Evolutionary conservation across 2,329 filamentous ascomycete species (phyloP).

Genomic region (Cladophialophora immunda): DNA sequence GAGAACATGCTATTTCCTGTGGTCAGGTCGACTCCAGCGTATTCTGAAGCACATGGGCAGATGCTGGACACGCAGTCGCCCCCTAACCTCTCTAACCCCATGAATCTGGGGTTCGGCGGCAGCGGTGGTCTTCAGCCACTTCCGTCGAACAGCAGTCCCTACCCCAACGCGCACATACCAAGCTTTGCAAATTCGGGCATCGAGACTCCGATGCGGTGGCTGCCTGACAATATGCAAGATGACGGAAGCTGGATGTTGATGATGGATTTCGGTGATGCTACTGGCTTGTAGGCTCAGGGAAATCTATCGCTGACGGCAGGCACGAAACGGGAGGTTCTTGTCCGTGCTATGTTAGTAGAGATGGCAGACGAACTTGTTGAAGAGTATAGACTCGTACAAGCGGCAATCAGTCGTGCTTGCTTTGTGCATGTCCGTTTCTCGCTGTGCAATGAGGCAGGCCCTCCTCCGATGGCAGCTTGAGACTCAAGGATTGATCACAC

Average conservation of each 20-base stretch:
- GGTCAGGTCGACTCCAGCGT: not conserved
- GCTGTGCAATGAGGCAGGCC: not conserved
- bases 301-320: not conserved
- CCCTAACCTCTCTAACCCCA: not conserved
- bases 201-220: slow-evolving; percentile 21
- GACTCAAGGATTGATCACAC: not conserved
- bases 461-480: not conserved
- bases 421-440: not conserved
- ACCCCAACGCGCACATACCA: not conserved
- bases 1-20: not conserved
- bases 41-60: slow-evolving; percentile 2
- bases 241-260: slow-evolving; percentile 27
- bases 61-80: not conserved
- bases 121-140: slow-evolving; percentile 4
- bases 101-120: slow-evolving; percentile 3
- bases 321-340: not conserved
- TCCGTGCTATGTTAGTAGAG: too few species aligned
- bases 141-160: not conserved
- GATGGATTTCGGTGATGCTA: slow-evolving; percentile 15
- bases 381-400: too few species aligned
- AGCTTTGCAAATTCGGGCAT: slow-evolving; percentile 11
- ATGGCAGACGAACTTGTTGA: too few species aligned
- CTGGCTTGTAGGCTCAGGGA: not conserved
- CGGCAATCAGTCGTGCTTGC: too few species aligned
- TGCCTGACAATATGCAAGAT: slow-evolving; percentile 20